These are phyloP conservation scores for Debaryomycetaceae sp. DNA, from an alignment of 1,139 yeast genomes.

Conservation along the genomic window DNA sequence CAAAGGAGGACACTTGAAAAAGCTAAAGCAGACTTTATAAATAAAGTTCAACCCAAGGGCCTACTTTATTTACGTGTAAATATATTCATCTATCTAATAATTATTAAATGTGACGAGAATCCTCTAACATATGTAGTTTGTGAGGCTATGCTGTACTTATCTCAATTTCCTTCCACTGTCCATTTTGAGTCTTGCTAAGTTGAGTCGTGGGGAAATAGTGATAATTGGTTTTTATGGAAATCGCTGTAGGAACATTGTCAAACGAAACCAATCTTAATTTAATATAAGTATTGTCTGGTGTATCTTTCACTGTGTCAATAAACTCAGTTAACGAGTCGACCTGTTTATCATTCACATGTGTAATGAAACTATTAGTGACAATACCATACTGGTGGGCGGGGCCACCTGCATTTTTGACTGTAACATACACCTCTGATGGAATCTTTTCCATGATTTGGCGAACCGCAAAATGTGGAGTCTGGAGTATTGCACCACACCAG, in stretches of 20 bases:
- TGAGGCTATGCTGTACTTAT: conserved; percentile 1
- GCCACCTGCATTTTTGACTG: conserved; percentile 70
- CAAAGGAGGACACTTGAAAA: conserved; percentile 51
- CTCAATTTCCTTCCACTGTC: conserved; percentile 48
- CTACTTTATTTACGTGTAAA: background rate
- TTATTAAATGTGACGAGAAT: background rate
- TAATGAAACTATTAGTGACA: conserved; percentile 75
- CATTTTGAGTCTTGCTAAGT: conserved; percentile 43
- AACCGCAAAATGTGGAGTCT: conserved; percentile 50
- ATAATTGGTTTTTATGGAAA: conserved; percentile 80
- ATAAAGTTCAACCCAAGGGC: background rate
- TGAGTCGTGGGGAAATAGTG: conserved; percentile 88
- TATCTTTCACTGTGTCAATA: conserved; percentile 55
- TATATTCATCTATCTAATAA: background rate
- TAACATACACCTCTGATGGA: conserved; percentile 82
- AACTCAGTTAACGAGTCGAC: conserved; percentile 70
- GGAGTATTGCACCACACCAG: conserved; percentile 77
- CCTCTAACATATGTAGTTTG: background rate
- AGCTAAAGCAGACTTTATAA: conserved; percentile 37
- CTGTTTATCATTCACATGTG: conserved; percentile 78
- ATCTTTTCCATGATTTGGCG: conserved; percentile 69
- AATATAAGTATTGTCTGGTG: conserved; percentile 78
- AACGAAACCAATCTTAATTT: conserved; percentile 78
- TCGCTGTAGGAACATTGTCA: conserved; percentile 82
- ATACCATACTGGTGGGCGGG: conserved; percentile 87